phyloP scores from a whole-genome alignment of 306 rosid species.

The Pyrus pyrifolia region DNA sequence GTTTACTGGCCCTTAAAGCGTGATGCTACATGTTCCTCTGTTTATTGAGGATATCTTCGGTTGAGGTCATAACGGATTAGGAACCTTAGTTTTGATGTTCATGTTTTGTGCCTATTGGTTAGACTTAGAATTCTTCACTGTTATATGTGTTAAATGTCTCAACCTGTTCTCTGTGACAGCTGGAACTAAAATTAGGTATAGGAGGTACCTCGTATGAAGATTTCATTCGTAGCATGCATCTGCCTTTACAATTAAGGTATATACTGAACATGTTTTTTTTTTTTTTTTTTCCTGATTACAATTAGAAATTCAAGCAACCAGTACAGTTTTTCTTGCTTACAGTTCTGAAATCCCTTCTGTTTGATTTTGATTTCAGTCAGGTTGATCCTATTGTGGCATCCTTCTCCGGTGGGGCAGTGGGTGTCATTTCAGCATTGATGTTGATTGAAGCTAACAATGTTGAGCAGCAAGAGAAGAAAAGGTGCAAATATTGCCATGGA shows the following conservation, averaged over 20 bases:
- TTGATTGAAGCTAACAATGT: conserved; percentile 86
- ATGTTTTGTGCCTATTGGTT: neutral
- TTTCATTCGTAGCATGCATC: conserved; percentile 83
- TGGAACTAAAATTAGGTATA: conserved; percentile 87
- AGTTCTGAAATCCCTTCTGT: conserved; percentile 14
- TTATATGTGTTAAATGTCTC: conserved; percentile 6
- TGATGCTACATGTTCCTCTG: neutral
- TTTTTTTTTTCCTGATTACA: neutral
- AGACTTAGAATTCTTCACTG: neutral
- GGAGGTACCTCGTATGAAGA: conserved; percentile 93
- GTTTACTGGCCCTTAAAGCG: neutral
- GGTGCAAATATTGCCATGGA: conserved; percentile 93
- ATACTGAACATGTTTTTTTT: neutral
- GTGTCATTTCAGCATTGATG: conserved; percentile 93
- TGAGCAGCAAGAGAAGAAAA: conserved; percentile 86
- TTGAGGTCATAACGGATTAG: no score
- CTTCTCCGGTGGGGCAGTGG: conserved; percentile 95
- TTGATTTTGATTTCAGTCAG: conserved; percentile 52
- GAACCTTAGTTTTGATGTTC: neutral
- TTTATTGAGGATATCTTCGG: neutral
- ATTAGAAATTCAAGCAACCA: conserved; percentile 4
- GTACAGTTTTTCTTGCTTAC: conserved; percentile 5
- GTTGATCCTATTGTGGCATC: conserved; percentile 98
- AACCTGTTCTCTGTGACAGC: conserved; percentile 37
- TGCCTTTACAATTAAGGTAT: conserved; percentile 88